Percentiles rank a stretch among this genome's conserved stretches.
Conservation (phyloP, 805 yeast genomes). For the Metschnikowia shivogae region DNA sequence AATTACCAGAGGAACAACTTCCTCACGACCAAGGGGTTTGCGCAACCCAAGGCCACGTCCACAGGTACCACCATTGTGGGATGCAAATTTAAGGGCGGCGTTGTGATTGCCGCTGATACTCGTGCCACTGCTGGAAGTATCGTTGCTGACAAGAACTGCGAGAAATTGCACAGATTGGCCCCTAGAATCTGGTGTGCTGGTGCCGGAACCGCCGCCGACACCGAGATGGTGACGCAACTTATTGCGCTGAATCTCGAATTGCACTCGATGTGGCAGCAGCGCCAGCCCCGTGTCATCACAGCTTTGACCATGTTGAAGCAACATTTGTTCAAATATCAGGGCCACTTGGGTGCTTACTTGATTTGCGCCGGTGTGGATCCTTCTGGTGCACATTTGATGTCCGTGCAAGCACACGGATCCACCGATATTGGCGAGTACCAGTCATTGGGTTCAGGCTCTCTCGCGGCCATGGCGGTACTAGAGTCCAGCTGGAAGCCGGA, state of each 20-base stretch:
- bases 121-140: conserved; percentile 96
- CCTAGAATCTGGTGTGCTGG: conserved; percentile 99
- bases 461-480: conserved; percentile 97
- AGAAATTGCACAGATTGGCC: conserved; percentile 83
- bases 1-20: conserved; percentile 85
- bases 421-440: conserved; percentile 93
- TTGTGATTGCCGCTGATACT: conserved; percentile 97
- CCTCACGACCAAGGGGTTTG: conserved; percentile 67
- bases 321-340: conserved; percentile 94
- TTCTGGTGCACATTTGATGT: conserved; percentile 87
- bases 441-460: conserved; percentile 92
- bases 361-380: conserved; percentile 99
- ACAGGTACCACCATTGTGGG: conserved; percentile 99
- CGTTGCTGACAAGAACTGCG: conserved; percentile 98
- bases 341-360: conserved; percentile 93
- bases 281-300: conserved; percentile 90
- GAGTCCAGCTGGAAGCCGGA: conserved; percentile 83
- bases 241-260: conserved; percentile 87
- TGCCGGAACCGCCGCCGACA: conserved; percentile 99
- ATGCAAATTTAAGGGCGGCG: conserved; percentile 88
- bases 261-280: conserved; percentile 76
- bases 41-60: conserved; percentile 85
- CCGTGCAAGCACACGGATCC: conserved; percentile 97
- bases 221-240: conserved; percentile 95
- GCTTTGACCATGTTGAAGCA: conserved; percentile 91